These are phyloP conservation scores for Pestalotiopsis sp. DNA, from an alignment of 2,329 filamentous ascomycete species.

Conservation along the genomic window DNA sequence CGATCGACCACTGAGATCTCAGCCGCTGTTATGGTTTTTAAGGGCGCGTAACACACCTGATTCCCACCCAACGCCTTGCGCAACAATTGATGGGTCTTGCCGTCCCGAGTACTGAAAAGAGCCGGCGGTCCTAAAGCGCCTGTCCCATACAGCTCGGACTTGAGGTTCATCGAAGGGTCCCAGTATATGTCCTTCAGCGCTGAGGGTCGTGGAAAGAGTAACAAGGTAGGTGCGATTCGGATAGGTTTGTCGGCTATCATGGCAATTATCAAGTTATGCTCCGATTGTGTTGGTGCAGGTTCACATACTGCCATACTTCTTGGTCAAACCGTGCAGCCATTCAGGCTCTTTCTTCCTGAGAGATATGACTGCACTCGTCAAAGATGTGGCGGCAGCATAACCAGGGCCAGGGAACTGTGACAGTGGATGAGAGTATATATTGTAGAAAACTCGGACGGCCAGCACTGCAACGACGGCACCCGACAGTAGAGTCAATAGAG, in stretches of 20 bases:
- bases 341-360: conserved; percentile 19
- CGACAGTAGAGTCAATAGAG: background rate
- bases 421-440: conserved; percentile 22
- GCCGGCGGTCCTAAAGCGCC: conserved; percentile 36
- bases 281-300: conserved; percentile 1
- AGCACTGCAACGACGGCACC: background rate
- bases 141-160: conserved; percentile 34
- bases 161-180: conserved; percentile 36
- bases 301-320: conserved; percentile 20
- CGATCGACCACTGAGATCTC: conserved; percentile 33
- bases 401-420: conserved; percentile 21
- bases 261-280: conserved; percentile 15
- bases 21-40: background rate
- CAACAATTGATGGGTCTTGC: conserved; percentile 32
- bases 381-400: conserved; percentile 22
- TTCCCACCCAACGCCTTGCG: conserved; percentile 35
- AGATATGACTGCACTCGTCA: conserved; percentile 20
- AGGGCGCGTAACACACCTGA: background rate
- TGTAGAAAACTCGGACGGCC: conserved; percentile 12
- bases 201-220: conserved; percentile 37
- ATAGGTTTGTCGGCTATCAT: conserved; percentile 30
- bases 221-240: conserved; percentile 36
- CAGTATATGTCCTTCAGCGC: conserved; percentile 41
- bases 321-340: conserved; percentile 22
- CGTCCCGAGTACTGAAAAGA: conserved; percentile 30